Percentiles rank a stretch among this genome's conserved stretches.
These are phyloP conservation scores for Carex sylvatica DNA, from an alignment of 202 grass and related monocot species.

Conservation along the genomic window DNA sequence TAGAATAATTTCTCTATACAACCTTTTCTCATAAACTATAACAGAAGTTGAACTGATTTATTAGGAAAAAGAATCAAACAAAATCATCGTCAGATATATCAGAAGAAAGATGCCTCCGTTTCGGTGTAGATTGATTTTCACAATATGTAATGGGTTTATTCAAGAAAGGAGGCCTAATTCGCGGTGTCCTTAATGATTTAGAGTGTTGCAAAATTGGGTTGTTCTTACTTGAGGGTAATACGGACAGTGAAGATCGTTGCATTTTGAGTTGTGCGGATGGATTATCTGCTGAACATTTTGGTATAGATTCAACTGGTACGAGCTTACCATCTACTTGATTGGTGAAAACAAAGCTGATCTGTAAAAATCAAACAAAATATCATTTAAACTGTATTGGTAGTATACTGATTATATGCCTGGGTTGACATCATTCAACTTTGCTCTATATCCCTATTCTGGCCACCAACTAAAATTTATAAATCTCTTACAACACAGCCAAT, in stretches of 20 bases:
- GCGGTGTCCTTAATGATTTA: constrained; percentile 38
- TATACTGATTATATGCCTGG: background rate
- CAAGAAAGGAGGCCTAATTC: constrained; percentile 38
- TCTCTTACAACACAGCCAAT: background rate
- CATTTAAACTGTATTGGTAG: background rate
- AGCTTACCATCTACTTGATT: constrained; percentile 98
- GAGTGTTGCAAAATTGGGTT: constrained; percentile 42
- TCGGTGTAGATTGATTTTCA: constrained; percentile 49
- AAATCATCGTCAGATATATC: constrained; percentile 88
- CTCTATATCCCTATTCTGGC: background rate
- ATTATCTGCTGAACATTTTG: constrained; percentile 28
- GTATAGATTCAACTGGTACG: constrained; percentile 74
- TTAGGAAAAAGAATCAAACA: constrained; percentile 38
- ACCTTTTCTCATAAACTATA: background rate
- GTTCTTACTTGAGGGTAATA: constrained; percentile 35
- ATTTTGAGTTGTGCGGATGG: background rate
- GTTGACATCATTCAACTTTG: background rate
- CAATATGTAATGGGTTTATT: constrained; percentile 43
- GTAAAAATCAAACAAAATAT: constrained; percentile 35
- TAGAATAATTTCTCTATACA: background rate
- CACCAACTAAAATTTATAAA: background rate
- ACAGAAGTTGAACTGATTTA: background rate
- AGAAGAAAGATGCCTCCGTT: constrained; percentile 59
- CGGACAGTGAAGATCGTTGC: constrained; percentile 27
- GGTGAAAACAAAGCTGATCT: constrained; percentile 97